Evolutionary conservation across 2,329 filamentous ascomycete species (phyloP).

Genomic region (Madurella mycetomatis): DNA sequence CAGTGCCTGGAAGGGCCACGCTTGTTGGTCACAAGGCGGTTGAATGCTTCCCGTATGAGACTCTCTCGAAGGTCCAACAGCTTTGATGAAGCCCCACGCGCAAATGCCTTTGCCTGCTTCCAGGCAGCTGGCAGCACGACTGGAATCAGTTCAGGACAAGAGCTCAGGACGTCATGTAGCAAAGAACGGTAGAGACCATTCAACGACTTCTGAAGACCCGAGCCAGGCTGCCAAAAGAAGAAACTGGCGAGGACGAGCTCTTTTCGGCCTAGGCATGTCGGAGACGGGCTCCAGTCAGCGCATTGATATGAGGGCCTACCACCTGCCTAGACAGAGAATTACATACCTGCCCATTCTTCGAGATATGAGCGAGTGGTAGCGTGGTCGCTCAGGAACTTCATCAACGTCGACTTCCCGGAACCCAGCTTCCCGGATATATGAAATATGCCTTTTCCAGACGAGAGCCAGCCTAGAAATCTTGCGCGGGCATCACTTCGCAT

Average conservation of each 20-base stretch:
- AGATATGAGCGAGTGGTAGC: not conserved
- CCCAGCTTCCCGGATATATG: conserved; percentile 19
- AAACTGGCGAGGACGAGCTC: conserved; percentile 22
- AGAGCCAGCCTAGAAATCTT: conserved; percentile 4
- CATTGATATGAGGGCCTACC: too few species aligned
- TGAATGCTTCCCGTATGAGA: not conserved
- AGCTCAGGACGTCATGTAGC: conserved; percentile 17
- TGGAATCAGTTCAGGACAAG: conserved; percentile 1
- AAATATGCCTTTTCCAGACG: conserved; percentile 4
- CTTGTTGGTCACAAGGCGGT: not conserved
- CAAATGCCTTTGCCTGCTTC: not conserved
- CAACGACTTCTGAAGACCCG: conserved; percentile 17
- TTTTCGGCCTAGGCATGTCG: not conserved
- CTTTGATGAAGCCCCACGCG: too few species aligned
- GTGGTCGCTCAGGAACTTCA: conserved; percentile 22
- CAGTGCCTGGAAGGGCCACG: not conserved
- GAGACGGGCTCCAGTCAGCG: not conserved
- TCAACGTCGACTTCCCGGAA: conserved; percentile 25
- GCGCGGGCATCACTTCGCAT: not conserved
- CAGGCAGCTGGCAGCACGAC: not conserved
- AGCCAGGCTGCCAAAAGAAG: conserved; percentile 28
- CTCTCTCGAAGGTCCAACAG: too few species aligned
- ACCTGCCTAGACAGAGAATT: too few species aligned
- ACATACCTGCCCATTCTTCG: conserved; percentile 16
- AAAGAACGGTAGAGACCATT: conserved; percentile 22